These are phyloP conservation scores for Suhomyces pyralidae DNA, from an alignment of 805 yeast species.

Conservation along the genomic window DNA sequence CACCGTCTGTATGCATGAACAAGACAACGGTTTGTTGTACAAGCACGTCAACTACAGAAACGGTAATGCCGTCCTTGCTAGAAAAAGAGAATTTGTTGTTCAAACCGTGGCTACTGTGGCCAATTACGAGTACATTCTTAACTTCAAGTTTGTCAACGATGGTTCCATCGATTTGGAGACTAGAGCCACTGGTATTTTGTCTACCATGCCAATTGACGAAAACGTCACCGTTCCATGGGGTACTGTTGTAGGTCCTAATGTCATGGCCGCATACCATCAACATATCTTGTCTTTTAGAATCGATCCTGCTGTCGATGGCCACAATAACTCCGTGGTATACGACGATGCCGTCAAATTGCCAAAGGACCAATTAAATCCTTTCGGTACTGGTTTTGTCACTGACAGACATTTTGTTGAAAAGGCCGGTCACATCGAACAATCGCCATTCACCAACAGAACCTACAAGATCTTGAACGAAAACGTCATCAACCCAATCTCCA, in stretches of 20 bases:
- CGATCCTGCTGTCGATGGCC: conserved; percentile 81
- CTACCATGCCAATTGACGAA: conserved; percentile 79
- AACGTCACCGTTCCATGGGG: conserved; percentile 68
- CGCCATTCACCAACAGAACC: conserved; percentile 72
- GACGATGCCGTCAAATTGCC: conserved; percentile 68
- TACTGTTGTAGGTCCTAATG: conserved; percentile 74
- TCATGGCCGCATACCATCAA: conserved; percentile 82
- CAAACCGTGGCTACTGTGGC: conserved; percentile 84
- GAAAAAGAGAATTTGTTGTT: conserved; percentile 75
- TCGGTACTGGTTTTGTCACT: conserved; percentile 65
- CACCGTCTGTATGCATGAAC: conserved; percentile 79
- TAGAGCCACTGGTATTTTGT: conserved; percentile 82
- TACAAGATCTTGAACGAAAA: conserved; percentile 74
- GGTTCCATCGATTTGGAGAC: conserved; percentile 77
- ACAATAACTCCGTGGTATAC: conserved; percentile 66
- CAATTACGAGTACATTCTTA: conserved; percentile 75
- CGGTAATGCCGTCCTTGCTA: conserved; percentile 62
- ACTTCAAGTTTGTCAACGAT: conserved; percentile 70
- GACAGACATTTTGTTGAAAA: conserved; percentile 65
- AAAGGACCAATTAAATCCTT: conserved; percentile 54
- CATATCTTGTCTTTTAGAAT: conserved; percentile 76
- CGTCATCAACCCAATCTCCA: conserved; percentile 64
- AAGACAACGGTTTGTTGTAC: conserved; percentile 71
- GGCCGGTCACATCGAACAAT: conserved; percentile 69
- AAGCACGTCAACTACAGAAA: conserved; percentile 82